Evolutionary conservation across 345 rosid species (phyloP).

Genomic region (Boechera stricta): DNA sequence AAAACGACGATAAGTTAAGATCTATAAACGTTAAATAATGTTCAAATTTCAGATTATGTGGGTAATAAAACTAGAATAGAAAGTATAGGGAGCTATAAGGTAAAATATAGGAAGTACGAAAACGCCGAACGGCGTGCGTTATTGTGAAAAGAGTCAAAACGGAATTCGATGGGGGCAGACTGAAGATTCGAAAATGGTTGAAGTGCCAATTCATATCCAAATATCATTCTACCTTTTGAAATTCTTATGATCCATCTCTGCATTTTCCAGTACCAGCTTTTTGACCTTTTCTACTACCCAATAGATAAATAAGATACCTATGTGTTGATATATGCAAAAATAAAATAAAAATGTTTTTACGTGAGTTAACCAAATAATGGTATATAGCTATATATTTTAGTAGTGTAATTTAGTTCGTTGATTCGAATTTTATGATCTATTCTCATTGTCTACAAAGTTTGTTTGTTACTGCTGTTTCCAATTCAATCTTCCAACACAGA

Average conservation of each 20-base stretch:
- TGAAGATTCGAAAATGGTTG: constrained; percentile 40
- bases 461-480: background rate
- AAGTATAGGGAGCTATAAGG: constrained; percentile 16
- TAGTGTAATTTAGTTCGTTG: too few species aligned
- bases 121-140: constrained; percentile 40
- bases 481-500: background rate
- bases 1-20: constrained; percentile 16
- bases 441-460: background rate
- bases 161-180: constrained; percentile 39
- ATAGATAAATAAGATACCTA: background rate
- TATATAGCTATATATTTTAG: background rate
- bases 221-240: constrained; percentile 41
- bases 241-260: constrained; percentile 40
- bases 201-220: constrained; percentile 43
- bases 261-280: constrained; percentile 32
- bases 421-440: too few species aligned
- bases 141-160: constrained; percentile 42
- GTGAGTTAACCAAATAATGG: background rate
- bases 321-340: background rate
- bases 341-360: background rate
- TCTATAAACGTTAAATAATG: constrained; percentile 1
- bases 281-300: constrained; percentile 38
- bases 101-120: constrained; percentile 17
- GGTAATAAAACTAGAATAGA: constrained; percentile 13
- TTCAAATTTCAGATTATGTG: background rate